Base-by-base conservation (phyloP, 2,329 filamentous ascomycete species). In the Orbilia javanica region DNA sequence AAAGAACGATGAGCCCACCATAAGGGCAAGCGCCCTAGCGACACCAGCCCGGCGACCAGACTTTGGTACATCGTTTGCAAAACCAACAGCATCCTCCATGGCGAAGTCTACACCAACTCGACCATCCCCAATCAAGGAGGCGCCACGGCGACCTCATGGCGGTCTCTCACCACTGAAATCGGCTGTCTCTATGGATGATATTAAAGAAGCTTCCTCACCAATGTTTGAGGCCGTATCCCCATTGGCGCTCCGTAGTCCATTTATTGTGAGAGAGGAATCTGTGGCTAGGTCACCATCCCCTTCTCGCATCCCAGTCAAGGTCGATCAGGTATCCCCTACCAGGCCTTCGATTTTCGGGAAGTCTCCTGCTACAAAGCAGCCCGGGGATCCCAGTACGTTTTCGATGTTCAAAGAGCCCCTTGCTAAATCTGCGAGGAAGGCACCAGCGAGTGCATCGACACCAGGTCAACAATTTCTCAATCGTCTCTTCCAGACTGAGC, bases 81-180 rank as follows among this genome's bases (percentile, higher is more conserved):
- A 77, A 20, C 73, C 73, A 5, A 77, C 73, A 22, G 50, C 42
- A 13, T 70, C 73, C 5, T 77, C 73, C 5, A 22, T 67, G 3
- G 73, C 73, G 0, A 77, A 67, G 25, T 71, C 66, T 0, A 66
- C 73, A 0, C 73, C 73, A 18, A 22, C 66, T 11, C 48, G 60
- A 18, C 20, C 31, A 6, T 77, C 73, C 18, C 73, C 73, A 8
- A 8, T 77, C 7, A 77, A 77, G n/a, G 73, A 77, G n/a, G 60
- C 73, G 15, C 73, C 73, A 25, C 64, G 52, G 20, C 42, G 73
- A 11, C 44, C 64, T 2, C 66, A 62, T 22, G 73, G 66, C 1
- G 73, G 66, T 1, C 29, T 70, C 15, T 77, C 73, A 7, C 73
- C 73, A 1, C 44, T 77, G 3, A 77, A 71, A 36, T 71, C 73